phyloP scores from a whole-genome alignment of 768 basidiomycete genomes.

The Suillus subalutaceus region DNA sequence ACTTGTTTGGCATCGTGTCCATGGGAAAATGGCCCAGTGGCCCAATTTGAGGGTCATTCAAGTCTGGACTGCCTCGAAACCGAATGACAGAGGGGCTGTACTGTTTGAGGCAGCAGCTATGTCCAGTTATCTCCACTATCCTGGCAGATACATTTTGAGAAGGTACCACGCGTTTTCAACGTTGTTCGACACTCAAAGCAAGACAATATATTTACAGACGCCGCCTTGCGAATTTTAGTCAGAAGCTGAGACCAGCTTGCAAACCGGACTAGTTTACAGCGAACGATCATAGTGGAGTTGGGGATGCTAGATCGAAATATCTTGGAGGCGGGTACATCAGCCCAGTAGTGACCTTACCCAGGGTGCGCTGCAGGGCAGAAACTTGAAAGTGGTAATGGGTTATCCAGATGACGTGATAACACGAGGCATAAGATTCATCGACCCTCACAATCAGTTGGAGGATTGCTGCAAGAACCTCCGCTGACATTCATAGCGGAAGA shows the following conservation, averaged over 20 bases:
- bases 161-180: background rate
- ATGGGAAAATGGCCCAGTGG: background rate
- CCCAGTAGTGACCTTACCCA: background rate
- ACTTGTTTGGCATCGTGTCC: constrained; percentile 17
- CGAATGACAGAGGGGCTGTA: background rate
- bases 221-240: constrained; percentile 4
- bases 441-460: constrained; percentile 2
- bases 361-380: background rate
- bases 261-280: constrained; percentile 6
- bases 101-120: background rate
- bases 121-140: background rate
- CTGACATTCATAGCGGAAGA: constrained; percentile 8
- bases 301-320: background rate
- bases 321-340: background rate
- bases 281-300: background rate
- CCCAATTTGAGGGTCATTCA: background rate
- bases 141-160: constrained; percentile 4
- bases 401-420: background rate
- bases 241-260: background rate
- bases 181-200: background rate
- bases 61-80: background rate
- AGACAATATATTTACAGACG: constrained; percentile 6
- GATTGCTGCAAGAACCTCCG: constrained; percentile 5
- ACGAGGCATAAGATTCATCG: background rate
- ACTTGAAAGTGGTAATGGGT: background rate